Evolutionary conservation across 1,139 yeast genomes (phyloP).

Genomic region (Magnusiomyces fungicola): DNA sequence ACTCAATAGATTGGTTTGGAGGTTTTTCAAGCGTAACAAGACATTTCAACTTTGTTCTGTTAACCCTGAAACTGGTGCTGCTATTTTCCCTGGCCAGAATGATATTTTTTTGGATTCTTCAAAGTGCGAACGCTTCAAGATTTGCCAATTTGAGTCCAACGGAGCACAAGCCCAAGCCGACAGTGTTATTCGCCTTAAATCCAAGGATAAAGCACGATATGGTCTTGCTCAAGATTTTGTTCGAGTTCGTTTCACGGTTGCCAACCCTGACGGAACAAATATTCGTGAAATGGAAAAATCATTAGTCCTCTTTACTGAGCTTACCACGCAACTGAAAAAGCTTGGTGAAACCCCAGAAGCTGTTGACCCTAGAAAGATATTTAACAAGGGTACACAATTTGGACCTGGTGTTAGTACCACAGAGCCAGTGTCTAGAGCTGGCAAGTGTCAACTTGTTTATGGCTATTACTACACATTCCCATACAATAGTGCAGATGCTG

Average conservation of each 20-base stretch:
- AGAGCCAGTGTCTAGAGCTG: background rate
- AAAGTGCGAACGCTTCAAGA: background rate
- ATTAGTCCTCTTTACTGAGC: background rate
- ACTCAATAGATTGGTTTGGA: conserved; percentile 3
- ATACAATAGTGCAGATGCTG: conserved; percentile 1
- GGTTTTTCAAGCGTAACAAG: conserved; percentile 5
- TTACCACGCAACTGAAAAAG: conserved; percentile 2
- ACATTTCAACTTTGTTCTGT: background rate
- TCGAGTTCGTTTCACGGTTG: background rate
- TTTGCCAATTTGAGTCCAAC: background rate
- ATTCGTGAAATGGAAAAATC: conserved; percentile 2
- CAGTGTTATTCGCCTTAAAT: conserved; percentile 1
- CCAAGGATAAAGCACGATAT: conserved; percentile 3
- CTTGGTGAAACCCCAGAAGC: background rate
- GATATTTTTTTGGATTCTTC: conserved; percentile 1
- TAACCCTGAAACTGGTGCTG: background rate
- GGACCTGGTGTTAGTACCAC: background rate
- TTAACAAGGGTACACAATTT: conserved; percentile 2
- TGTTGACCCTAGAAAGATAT: background rate
- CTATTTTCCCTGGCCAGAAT: background rate
- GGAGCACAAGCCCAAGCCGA: background rate
- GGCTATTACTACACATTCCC: conserved; percentile 5
- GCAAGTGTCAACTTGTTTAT: background rate
- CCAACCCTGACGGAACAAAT: conserved; percentile 1
- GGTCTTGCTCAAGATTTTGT: conserved; percentile 3